Evolutionary conservation across 2,329 filamentous ascomycete species (phyloP), one percentile per base, ranked within the genome.

Genomic region (Drechslerella dactyloides): DNA sequence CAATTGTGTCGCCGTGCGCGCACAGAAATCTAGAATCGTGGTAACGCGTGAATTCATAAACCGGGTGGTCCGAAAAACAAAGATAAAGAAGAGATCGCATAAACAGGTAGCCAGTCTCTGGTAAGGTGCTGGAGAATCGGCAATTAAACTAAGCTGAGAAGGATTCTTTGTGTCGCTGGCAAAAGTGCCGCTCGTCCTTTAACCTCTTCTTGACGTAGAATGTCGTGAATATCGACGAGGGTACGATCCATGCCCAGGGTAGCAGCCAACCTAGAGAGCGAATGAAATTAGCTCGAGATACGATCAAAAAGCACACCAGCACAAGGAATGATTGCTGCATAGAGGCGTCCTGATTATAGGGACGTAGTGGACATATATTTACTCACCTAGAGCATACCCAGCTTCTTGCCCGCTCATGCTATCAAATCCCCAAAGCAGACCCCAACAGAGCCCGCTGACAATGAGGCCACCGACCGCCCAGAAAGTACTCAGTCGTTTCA

Each of bases 191-290:
- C 35, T 73, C 69, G 35, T 73, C 69, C 69, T 55, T 73, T 23
- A 73, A 59, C 17, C 69, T 57, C 33, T 63, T 57, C 57, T 73
- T 73, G n/a, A 73, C 69, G 46, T 73, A 73, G n/a, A 62, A 62
- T 5, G 62, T 73, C 15, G 69, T 73, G 35, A 68, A 73, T 27
- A 68, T 37, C 11, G 69, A 35, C 15, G 69, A 62, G 4, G 69
- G 69, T 48, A 73, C 62, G 13, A 73, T 59, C 69, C 69, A 73
- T 2, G 54, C 61, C 69, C 69, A 73, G 2, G 69, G 69, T 15
- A 68, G 17, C 19, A 73, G 21, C 69, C 69, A 73, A 27, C 69
- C 69, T 65, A 62, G 1, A 42, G 11, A 35, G 24, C 17, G 21
- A 50, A 56, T n/a, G 23, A 17, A 11, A 27, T 69, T 55, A 69